Percentiles rank a stretch among this genome's conserved stretches.
Evolutionary conservation across 2,329 filamentous ascomycete genomes (phyloP).

Genomic region (Hypoxylon sp.): DNA sequence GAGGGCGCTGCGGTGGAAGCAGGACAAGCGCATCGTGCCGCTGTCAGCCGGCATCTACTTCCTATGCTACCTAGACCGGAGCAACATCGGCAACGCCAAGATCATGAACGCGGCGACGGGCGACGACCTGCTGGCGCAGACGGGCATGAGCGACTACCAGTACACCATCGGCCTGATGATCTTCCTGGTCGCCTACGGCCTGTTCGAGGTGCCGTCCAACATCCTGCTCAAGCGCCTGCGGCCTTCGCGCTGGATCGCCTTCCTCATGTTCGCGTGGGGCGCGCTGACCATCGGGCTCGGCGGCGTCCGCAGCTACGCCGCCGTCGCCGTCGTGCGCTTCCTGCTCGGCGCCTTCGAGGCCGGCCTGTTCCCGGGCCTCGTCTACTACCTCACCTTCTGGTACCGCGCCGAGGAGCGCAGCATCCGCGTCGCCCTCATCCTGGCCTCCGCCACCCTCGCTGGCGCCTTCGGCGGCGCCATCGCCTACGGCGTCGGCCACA

Average conservation of each 20-base stretch:
- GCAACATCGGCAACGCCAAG: constrained; percentile 58
- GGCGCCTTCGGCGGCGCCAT: constrained; percentile 78
- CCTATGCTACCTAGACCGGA: constrained; percentile 65
- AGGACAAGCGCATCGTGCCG: constrained; percentile 62
- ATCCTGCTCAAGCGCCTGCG: constrained; percentile 54
- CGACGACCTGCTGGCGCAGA: constrained; percentile 48
- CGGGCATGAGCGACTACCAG: constrained; percentile 45
- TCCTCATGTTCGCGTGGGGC: constrained; percentile 59
- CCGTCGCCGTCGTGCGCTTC: constrained; percentile 55
- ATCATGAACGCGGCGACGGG: constrained; percentile 49
- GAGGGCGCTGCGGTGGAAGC: constrained; percentile 48
- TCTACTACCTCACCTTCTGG: constrained; percentile 60
- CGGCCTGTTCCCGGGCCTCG: constrained; percentile 43
- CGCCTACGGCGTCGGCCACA: constrained; percentile 75
- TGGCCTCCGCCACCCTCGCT: constrained; percentile 70
- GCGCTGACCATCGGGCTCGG: constrained; percentile 57
- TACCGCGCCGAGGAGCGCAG: constrained; percentile 60
- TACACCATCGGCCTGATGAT: constrained; percentile 51
- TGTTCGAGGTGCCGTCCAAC: constrained; percentile 39
- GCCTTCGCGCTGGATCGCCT: constrained; percentile 58
- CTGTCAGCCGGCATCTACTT: constrained; percentile 62
- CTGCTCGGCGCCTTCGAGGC: constrained; percentile 59
- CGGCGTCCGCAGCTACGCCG: constrained; percentile 51
- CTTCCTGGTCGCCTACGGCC: constrained; percentile 42
- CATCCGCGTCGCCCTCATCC: constrained; percentile 54